phyloP scores from a whole-genome alignment of 2,329 filamentous ascomycete genomes.

The Cucurbitaria berberidis region DNA sequence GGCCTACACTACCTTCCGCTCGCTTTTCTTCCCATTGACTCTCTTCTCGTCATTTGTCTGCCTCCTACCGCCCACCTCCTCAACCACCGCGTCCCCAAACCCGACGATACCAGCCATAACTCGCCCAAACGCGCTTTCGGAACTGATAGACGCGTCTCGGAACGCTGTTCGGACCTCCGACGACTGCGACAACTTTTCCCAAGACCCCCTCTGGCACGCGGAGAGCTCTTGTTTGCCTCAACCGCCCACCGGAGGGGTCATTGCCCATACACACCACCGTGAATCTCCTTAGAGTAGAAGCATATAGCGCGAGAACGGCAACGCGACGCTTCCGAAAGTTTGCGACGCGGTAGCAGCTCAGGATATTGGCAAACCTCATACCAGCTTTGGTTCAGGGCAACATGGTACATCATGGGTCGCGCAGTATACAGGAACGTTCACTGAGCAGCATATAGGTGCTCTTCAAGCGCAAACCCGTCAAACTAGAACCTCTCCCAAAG shows the following conservation, averaged over 20 bases:
- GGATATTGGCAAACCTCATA: slow-evolving; percentile 34
- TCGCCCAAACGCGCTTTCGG: slow-evolving; percentile 52
- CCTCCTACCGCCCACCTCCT: slow-evolving; percentile 36
- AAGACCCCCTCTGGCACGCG: slow-evolving; percentile 27
- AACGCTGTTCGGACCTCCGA: slow-evolving; percentile 40
- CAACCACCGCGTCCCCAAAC: slow-evolving; percentile 34
- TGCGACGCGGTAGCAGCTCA: slow-evolving; percentile 35
- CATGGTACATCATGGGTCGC: slow-evolving; percentile 41
- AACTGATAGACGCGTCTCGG: slow-evolving; percentile 49
- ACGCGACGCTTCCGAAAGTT: slow-evolving; percentile 35
- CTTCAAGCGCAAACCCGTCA: slow-evolving; percentile 94
- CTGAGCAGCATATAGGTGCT: slow-evolving; percentile 70
- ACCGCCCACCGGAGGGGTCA: slow-evolving; percentile 15
- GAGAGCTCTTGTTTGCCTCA: slow-evolving; percentile 17
- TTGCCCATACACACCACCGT: slow-evolving; percentile 5
- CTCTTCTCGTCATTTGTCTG: slow-evolving; percentile 43
- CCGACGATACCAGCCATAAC: slow-evolving; percentile 36
- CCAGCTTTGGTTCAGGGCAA: slow-evolving; percentile 33
- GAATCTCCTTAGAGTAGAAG: background rate
- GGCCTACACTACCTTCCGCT: slow-evolving; percentile 39
- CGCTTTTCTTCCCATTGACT: slow-evolving; percentile 40
- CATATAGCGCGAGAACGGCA: slow-evolving; percentile 17
- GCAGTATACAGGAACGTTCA: background rate
- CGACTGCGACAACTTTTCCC: slow-evolving; percentile 40
- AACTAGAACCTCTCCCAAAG: slow-evolving; percentile 73